Base-by-base conservation (phyloP, 768 basidiomycete species). In the Leccinum subtestaceum region DNA sequence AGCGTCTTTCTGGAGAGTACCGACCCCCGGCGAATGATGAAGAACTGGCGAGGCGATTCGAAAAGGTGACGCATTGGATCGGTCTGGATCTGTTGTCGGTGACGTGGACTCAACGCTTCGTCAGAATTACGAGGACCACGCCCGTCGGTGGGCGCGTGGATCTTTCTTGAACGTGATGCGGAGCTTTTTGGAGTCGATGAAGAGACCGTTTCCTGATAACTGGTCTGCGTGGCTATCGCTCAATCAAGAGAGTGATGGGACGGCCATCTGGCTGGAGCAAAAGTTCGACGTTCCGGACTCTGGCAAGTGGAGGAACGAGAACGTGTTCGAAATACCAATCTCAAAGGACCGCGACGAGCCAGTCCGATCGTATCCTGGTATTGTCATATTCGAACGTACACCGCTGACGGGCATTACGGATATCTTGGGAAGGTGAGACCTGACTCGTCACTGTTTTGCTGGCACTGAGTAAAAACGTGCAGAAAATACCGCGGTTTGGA, bases 161-260 rank as follows among this genome's bases (percentile, higher is more conserved):
- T 85, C 91, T 0, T 91, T 92, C 75, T 77, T 89, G 7, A 69
- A 32, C 34, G 56, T 64, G 2, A 54, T 74, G 1, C 57, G 27
- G 78, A 52, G 70, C 74, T 59, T 71, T 84, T 52, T 75, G 76
- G 53, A 69, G 67, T 46, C 77, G 75, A 61, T 75, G 13, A 55
- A 65, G 36, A 46, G 53, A 60, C 32, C 70, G 67, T 4, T 70
- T 75, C 57, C 74, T 65, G 49, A 64, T 3, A 73, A 81, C 7
- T 91, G 88, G 86, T 77, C 79, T 25, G 71, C 84, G 40, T 91
- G 89, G 90, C 67, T 92, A n/a, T 89, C 89, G 3, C 77, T 84
- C 65, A 91, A 91, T 66, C 82, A 84, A 12, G 85, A 85, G 58
- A 84, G 79, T 63, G 88, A 91, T 64, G 83, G 82, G 19, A 91